Base-by-base conservation (phyloP, 2,329 filamentous ascomycete species). In the Aureobasidium sp. region DNA sequence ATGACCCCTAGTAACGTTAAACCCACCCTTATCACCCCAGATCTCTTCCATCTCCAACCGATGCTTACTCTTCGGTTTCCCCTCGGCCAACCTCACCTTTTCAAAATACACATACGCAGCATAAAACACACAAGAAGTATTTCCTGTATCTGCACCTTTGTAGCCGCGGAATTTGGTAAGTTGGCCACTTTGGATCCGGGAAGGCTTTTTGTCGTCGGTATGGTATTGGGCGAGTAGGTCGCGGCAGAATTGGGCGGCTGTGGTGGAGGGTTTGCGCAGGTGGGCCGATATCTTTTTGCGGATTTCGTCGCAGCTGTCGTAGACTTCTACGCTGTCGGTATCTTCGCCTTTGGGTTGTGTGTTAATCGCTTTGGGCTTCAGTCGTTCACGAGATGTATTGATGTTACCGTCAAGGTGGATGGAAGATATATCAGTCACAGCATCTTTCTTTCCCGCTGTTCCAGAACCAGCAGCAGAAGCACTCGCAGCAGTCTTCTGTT, bases 61-160 rank as follows among this genome's bases (percentile, higher is more conserved):
- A 66, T 78, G 76, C 67, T 79, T 76, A n/a, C 70, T 75, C 73
- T 85, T 85, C 48, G 77, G 72, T 69, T 81, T 83, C 0, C 73
- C 72, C 58, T 81, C 74, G 66, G 76, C 76, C 60, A 85, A 70
- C 16, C 82, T 72, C 65, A 80, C 64, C 73, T 85, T 86, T 72
- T 86, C 82, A 66, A 86, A 86, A 69, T 79, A 84, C 25, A 83
- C 76, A 67, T 85, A 86, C 0, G 74, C 76, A 3, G 77, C 78
- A 65, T 86, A 85, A 67, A 79, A 86, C 1, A 80, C 72, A 9
- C 66, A 65, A 58, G 73, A 79, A 3, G 76, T 79, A 59, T 81
- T 81, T 5, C 83, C 83, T 2, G 74, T 73, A 10, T 71, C 72
- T 0, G 76, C 62, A 0, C 82, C 82, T 61, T 77, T 80, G 66